Conservation (phyloP, 805 yeast species). For the Candida ficus region DNA sequence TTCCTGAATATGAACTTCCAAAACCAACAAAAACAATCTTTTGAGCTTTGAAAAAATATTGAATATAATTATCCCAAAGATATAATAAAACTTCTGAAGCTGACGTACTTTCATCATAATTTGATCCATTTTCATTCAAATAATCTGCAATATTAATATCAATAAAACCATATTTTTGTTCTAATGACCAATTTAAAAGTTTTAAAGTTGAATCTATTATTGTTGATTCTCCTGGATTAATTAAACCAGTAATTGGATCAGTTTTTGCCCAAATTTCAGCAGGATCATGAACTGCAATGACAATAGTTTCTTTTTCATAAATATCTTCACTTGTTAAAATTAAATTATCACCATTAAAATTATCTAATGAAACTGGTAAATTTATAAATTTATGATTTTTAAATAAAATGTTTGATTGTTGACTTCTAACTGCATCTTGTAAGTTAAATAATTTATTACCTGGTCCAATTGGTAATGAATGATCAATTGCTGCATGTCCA, state of each 20-base stretch:
- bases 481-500: conserved; percentile 42
- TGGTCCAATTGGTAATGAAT: conserved; percentile 29
- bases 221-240: conserved; percentile 67
- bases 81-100: conserved; percentile 75
- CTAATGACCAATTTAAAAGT: conserved; percentile 63
- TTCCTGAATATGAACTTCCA: conserved; percentile 85
- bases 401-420: conserved; percentile 57
- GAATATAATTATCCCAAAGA: conserved; percentile 87
- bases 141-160: conserved; percentile 76
- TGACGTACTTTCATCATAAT: conserved; percentile 28
- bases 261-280: conserved; percentile 88
- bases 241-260: conserved; percentile 73
- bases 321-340: conserved; percentile 69
- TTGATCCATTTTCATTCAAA: conserved; percentile 40
- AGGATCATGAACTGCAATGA: conserved; percentile 82
- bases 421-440: conserved; percentile 69
- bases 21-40: conserved; percentile 78
- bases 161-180: conserved; percentile 65
- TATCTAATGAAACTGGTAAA: conserved; percentile 55
- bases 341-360: conserved; percentile 44
- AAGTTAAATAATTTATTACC: conserved; percentile 43
- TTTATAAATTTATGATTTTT: conserved; percentile 53
- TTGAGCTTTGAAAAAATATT: conserved; percentile 57
- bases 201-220: conserved; percentile 70
- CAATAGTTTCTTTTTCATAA: conserved; percentile 54